Conservation (phyloP, 768 basidiomycete species). For the Galerina sulciceps region DNA sequence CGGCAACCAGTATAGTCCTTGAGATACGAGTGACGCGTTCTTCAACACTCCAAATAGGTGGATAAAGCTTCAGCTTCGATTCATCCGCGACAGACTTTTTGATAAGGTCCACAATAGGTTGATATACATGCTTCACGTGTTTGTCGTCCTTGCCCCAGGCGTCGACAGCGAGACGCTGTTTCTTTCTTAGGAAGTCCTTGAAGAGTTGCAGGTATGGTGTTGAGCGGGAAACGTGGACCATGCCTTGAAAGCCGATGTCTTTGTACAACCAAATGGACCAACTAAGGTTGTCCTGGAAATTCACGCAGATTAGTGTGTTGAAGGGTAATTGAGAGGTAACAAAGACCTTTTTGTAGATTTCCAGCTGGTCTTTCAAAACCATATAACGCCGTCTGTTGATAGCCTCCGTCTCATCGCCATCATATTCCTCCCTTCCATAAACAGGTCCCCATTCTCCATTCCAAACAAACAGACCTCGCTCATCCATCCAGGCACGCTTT, state of each 20-base stretch:
- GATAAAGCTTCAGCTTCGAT: conserved; percentile 57
- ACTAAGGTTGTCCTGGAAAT: conserved; percentile 56
- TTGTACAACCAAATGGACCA: conserved; percentile 93
- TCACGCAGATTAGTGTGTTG: background rate
- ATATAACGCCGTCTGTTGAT: conserved; percentile 69
- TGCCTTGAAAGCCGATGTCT: conserved; percentile 82
- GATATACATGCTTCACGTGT: conserved; percentile 60
- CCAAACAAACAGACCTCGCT: conserved; percentile 68
- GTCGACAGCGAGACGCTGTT: conserved; percentile 76
- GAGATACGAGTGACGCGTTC: conserved; percentile 63
- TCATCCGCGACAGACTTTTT: conserved; percentile 51
- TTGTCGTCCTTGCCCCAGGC: conserved; percentile 77
- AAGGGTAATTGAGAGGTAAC: background rate
- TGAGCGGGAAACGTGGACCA: conserved; percentile 71
- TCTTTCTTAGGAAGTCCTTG: conserved; percentile 69
- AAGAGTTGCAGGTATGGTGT: conserved; percentile 76
- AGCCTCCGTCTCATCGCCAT: conserved; percentile 63
- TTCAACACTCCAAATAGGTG: conserved; percentile 64
- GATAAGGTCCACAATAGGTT: conserved; percentile 68
- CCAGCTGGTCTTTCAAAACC: conserved; percentile 75
- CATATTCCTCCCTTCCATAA: conserved; percentile 65
- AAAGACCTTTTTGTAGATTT: conserved; percentile 66
- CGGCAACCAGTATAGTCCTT: conserved; percentile 72
- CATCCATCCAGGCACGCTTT: conserved; percentile 79
- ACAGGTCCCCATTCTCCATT: conserved; percentile 89